Base-by-base conservation (phyloP, 805 yeast species). In the Lipomyces yamanashiensis region DNA sequence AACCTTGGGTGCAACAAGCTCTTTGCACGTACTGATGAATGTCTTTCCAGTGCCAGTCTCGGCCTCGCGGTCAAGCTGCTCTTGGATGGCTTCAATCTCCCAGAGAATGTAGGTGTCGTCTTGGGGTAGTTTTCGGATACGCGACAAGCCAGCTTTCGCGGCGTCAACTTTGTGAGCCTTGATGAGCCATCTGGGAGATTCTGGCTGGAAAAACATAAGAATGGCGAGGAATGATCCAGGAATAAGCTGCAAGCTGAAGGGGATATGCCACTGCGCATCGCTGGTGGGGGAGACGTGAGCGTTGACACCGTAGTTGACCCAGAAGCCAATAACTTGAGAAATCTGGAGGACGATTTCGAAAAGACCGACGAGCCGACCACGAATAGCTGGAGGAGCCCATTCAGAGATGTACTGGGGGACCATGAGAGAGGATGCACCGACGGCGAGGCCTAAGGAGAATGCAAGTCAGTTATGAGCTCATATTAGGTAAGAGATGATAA, bases 131-230 rank as follows among this genome's bases (percentile, higher is more conserved):
- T 54, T 52, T 34, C 67, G 71, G 23, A 88, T 77, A 68, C 80
- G 81, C 13, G 86, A 73, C 67, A 89, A 78, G 34, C 86, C 81
- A 39, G 77, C 72, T 33, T 83, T 78, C 1, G 92, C 93, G 54
- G 81, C 79, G n/a, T 82, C 86, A 58, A 83, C 71, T 33, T 82
- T 75, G 67, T 83, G 84, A 67, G 84, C 84, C 56, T 83, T 83
- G 33, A 89, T 87, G 65, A 76, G 83, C 77, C 77, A 90, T 71
- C 96, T 81, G 44, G 96, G 96, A 49, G 89, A 81, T 72, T 89
- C 96, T 33, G 96, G 92, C 48, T 89, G 78, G 67, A 86, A 80
- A 57, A 83, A 73, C 76, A 90, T 79, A 36, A 95, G 96, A n/a
- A 75, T 65, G 53, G 80, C 79, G 54, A 90, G 79, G 37, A 87